Evolutionary conservation across 73 alveolate species (phyloP), one percentile per base, ranked within the genome.

Genomic region (Effrenium voratum): DNA sequence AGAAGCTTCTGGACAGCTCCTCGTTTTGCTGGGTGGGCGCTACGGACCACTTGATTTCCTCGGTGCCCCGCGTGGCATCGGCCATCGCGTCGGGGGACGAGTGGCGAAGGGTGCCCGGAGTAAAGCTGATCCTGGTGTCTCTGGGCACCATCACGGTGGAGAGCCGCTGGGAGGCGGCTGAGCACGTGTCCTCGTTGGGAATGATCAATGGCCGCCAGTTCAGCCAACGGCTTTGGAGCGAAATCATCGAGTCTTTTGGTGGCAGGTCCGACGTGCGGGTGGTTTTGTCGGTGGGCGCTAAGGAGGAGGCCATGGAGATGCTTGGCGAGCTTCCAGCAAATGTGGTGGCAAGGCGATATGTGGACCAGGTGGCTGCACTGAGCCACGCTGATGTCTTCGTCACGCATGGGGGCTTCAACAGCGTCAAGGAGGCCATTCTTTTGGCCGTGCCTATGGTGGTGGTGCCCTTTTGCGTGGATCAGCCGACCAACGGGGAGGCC

Each of bases 401-500:
- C 47, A 92, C 98, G 19, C 98, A 92, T 34, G 98, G 98, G 26
- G 98, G 98, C 30, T 70, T 81, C 79, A 92, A 92, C 92, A 92
- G 98, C 43, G 44, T 92, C 82, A 92, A 75, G 75, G 98, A 92
- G 91, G 97, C 81, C 49, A 76, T 76, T 5, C 16, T 90, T 43
- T 44, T 90, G 86, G 97, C 88, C 5, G 97, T 90, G 12, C 97
- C 97, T 30, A 92, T 92, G 98, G 50, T 92, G n/a, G 92, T 92
- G 40, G 57, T 83, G 66, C 98, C 98, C 81, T 92, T 92, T 52
- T 92, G 98, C 47, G 98, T 92, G 60, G 98, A 92, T 70, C 98
- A 92, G 57, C 91, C 90, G 41, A 40, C 91, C 77, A 92, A 92
- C n/a, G 98, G 98, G 0, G 59, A 90, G 87, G 97, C 97, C 43